A percentile compares a stretch with the other conserved stretches of the same genome.
phyloP scores from a whole-genome alignment of 1,284 basidiomycete species.

The Cryptococcus deneoformans region DNA sequence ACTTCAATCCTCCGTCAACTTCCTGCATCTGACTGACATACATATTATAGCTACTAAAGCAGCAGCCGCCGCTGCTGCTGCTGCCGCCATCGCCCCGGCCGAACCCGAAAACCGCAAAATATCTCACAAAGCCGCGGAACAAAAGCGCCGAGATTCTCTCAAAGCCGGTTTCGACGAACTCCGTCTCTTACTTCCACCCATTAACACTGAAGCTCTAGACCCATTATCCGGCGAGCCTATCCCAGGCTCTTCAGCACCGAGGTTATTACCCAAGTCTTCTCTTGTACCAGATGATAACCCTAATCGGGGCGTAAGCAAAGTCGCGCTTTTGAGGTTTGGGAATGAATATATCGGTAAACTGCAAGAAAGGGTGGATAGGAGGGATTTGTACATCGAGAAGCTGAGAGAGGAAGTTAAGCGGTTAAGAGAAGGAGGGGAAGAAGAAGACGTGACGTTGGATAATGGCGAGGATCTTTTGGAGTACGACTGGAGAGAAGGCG shows the following conservation, averaged over 20 bases:
- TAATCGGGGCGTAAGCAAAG: constrained; percentile 92
- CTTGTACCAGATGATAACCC: constrained; percentile 76
- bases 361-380: constrained; percentile 71
- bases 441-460: constrained; percentile 18
- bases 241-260: constrained; percentile 79
- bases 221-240: constrained; percentile 65
- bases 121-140: constrained; percentile 96
- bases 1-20: not conserved
- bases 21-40: not conserved
- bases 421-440: constrained; percentile 53
- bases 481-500: constrained; percentile 26
- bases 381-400: constrained; percentile 74
- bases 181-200: constrained; percentile 79
- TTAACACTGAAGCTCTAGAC: constrained; percentile 63
- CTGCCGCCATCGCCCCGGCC: constrained; percentile 20
- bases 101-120: constrained; percentile 60
- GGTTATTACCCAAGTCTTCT: constrained; percentile 70
- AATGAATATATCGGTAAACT: constrained; percentile 82
- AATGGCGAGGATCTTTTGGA: constrained; percentile 18
- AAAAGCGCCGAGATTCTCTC: constrained; percentile 91
- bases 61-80: constrained; percentile 24
- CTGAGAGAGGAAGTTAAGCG: constrained; percentile 67
- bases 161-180: constrained; percentile 97
- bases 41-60: constrained; percentile 30
- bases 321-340: constrained; percentile 83